These are phyloP conservation scores for Kalanchoe fedtschenkoi DNA, from an alignment of 164 flowering plant species.

Conservation along the genomic window DNA sequence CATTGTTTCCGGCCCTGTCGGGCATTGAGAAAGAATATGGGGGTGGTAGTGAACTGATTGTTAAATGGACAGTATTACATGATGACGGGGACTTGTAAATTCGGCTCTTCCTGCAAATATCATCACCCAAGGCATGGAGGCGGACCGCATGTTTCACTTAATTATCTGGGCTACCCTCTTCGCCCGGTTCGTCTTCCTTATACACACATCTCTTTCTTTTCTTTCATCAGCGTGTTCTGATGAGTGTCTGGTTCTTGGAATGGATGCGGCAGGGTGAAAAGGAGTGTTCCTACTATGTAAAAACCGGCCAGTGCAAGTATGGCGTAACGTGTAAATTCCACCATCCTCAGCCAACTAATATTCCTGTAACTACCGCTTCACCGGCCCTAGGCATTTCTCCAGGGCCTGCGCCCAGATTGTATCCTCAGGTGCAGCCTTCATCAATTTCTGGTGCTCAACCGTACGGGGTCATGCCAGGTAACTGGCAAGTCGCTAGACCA, in stretches of 20 bases:
- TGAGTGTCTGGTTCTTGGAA: not conserved
- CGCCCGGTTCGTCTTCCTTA: slow-evolving; percentile 54
- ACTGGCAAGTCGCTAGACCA: slow-evolving; percentile 67
- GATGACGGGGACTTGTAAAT: slow-evolving; percentile 88
- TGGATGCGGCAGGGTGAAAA: slow-evolving; percentile 28
- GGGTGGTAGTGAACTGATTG: not conserved
- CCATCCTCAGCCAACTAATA: slow-evolving; percentile 62
- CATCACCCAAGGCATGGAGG: slow-evolving; percentile 81
- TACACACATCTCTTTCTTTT: not conserved
- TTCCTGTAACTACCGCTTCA: slow-evolving; percentile 30
- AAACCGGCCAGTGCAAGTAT: slow-evolving; percentile 46
- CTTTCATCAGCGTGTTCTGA: not conserved
- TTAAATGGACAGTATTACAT: slow-evolving; percentile 55
- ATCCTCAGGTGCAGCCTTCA: slow-evolving; percentile 51
- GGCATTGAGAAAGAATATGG: not conserved
- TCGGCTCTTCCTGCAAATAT: slow-evolving; percentile 88
- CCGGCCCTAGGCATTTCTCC: slow-evolving; percentile 25
- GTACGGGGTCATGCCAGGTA: slow-evolving; percentile 39
- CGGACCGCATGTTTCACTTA: slow-evolving; percentile 51
- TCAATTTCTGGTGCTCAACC: slow-evolving; percentile 52
- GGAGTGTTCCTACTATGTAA: slow-evolving; percentile 45
- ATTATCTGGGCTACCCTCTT: slow-evolving; percentile 70
- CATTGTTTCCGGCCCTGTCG: not conserved
- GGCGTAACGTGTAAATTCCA: slow-evolving; percentile 57
- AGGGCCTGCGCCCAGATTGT: slow-evolving; percentile 26